phyloP scores from a whole-genome alignment of 169 alveolate genomes.

The Cryptosporidium parvum region DNA sequence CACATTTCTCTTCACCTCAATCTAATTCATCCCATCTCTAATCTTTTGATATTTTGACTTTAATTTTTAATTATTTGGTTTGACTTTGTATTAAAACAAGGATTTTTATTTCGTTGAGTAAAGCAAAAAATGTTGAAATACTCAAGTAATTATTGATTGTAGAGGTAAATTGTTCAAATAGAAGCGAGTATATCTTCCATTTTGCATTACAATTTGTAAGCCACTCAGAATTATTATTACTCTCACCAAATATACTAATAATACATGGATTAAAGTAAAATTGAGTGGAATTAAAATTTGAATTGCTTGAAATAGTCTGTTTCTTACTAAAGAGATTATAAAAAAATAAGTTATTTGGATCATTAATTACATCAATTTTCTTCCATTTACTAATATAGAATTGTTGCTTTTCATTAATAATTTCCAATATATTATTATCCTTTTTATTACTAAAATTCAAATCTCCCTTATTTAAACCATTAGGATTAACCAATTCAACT shows the following conservation, averaged over 20 bases:
- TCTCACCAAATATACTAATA: constrained; percentile 11
- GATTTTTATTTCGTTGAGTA: constrained; percentile 37
- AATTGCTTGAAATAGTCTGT: not conserved
- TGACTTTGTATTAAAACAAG: constrained; percentile 2
- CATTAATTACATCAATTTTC: constrained; percentile 35
- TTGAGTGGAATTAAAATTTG: not conserved
- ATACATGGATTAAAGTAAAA: constrained; percentile 29
- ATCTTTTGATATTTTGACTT: not conserved
- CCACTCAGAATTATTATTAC: constrained; percentile 26
- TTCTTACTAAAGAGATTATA: constrained; percentile 11
- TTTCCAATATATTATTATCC: not conserved
- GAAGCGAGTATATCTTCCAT: constrained; percentile 39
- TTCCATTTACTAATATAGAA: constrained; percentile 21
- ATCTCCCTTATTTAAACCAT: not conserved
- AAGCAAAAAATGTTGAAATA: constrained; percentile 31
- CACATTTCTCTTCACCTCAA: too few relatives aligned
- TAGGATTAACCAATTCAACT: constrained; percentile 30
- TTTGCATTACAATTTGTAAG: constrained; percentile 32
- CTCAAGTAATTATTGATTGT: constrained; percentile 6
- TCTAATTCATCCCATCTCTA: too few relatives aligned
- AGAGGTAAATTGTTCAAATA: constrained; percentile 27
- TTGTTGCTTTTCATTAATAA: constrained; percentile 51
- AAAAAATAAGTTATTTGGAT: constrained; percentile 39
- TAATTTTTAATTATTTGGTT: not conserved
- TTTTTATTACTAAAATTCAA: not conserved